Base-by-base conservation (phyloP, 371 early-diverging fungal species). In the Lichtheimia ornata region DNA sequence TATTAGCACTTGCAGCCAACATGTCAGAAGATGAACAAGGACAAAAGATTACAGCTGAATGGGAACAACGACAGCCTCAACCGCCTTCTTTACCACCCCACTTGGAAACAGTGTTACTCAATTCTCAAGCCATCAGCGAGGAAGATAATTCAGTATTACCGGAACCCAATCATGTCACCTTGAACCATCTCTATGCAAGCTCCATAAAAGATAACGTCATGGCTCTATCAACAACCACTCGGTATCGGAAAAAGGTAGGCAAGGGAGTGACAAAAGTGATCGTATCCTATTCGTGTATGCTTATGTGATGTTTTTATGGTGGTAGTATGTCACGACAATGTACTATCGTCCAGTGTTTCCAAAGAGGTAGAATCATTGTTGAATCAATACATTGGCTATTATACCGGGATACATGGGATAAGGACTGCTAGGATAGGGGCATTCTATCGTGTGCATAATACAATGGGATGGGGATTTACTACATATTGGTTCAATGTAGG, bases 131-230 rank as follows among this genome's bases (percentile, higher is more conserved):
- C 7, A 69, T 83, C 12, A 81, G 80, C 24, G 84, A 92, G 62
- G 88, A 91, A 58, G 97, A 97, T 64, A 88, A 89, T 61, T 77
- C 84, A 27, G 78, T 89, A 1, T 68, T 98, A 24, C 92, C 94
- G 0, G 90, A 91, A 41, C 97, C 98, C 15, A 92, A 94, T 64
- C 95, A 96, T 64, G 98, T 97, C 15, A 92, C 90, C 15, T 73
- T 98, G 56, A 97, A 97, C 65, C 98, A 98, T 72, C 70, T 98
- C 52, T 97, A 97, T 70, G 97, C 98, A 4, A 95, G 94, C 64
- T 92, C 94, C 3, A 97, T 98, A 51, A 87, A 94, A 59, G 97
- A 97, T 66, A 93, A 95, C 41, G 97, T 98, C 18, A 93, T 98
- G 93, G 97, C 97, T 6, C 82, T 98, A 47, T 92, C 94, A 15